These are phyloP conservation scores for Fusarium gaditjirri DNA, from an alignment of 2,329 filamentous ascomycete species.

Conservation along the genomic window DNA sequence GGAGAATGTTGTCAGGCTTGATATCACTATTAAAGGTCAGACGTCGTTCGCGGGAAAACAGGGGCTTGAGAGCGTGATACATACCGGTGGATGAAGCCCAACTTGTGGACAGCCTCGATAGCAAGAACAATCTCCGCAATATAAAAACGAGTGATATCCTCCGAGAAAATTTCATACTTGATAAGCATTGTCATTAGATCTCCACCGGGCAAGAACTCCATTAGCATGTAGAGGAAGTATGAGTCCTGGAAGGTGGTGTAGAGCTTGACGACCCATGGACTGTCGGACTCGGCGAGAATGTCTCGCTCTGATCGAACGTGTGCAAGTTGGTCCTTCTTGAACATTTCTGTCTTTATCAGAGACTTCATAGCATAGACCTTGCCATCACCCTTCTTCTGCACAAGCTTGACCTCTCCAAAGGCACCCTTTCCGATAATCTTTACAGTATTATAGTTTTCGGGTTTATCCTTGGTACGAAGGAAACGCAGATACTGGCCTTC, in stretches of 20 bases:
- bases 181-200: slow-evolving; percentile 99
- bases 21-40: slow-evolving; percentile 77
- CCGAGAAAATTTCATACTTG: slow-evolving; percentile 99
- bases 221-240: slow-evolving; percentile 97
- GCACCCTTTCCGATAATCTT: slow-evolving; percentile 99
- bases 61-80: slow-evolving; percentile 45
- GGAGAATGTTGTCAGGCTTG: slow-evolving; percentile 97
- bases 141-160: slow-evolving; percentile 98
- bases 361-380: slow-evolving; percentile 99
- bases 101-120: slow-evolving; percentile 98
- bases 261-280: slow-evolving; percentile 98
- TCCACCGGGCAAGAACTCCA: slow-evolving; percentile 98
- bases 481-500: slow-evolving; percentile 95
- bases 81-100: slow-evolving; percentile 98
- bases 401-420: slow-evolving; percentile 97
- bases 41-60: not conserved
- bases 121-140: slow-evolving; percentile 98
- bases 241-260: slow-evolving; percentile 98
- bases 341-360: slow-evolving; percentile 98
- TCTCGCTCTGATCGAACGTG: slow-evolving; percentile 98
- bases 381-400: slow-evolving; percentile 94
- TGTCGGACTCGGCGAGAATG: slow-evolving; percentile 98
- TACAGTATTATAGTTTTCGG: slow-evolving; percentile 93
- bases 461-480: slow-evolving; percentile 90
- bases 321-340: slow-evolving; percentile 97